Evolutionary conservation across 768 basidiomycete genomes (phyloP).

Genomic region (Trametes cingulata): DNA sequence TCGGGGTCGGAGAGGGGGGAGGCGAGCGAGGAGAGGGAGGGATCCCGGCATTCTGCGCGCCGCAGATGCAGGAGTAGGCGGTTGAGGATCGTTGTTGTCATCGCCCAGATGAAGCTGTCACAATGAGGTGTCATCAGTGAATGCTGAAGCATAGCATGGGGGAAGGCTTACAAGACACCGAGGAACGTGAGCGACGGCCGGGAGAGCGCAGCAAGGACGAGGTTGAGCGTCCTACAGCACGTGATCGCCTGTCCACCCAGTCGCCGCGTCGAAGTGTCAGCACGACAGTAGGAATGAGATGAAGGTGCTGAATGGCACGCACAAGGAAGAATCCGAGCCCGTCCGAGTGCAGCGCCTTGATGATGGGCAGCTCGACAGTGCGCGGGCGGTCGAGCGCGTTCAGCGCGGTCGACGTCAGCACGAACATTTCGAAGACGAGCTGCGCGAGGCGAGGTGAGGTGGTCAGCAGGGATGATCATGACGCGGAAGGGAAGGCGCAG

Average conservation of each 20-base stretch:
- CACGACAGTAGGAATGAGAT: background rate
- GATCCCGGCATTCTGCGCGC: constrained; percentile 28
- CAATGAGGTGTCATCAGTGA: background rate
- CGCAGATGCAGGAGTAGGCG: constrained; percentile 37
- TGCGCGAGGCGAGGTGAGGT: constrained; percentile 8
- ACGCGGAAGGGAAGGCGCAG: too few species aligned
- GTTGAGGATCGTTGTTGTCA: constrained; percentile 36
- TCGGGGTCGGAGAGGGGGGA: background rate
- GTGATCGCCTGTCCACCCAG: constrained; percentile 27
- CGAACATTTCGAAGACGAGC: constrained; percentile 38
- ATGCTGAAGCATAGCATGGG: background rate
- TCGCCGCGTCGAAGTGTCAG: background rate
- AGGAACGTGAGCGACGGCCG: constrained; percentile 31
- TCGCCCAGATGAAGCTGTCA: constrained; percentile 37
- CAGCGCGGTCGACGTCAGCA: constrained; percentile 34
- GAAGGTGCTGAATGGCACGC: constrained; percentile 3
- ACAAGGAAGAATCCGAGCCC: constrained; percentile 40
- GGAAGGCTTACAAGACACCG: constrained; percentile 30
- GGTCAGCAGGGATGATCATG: too few species aligned
- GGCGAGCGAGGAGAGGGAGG: background rate
- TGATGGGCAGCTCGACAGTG: constrained; percentile 27
- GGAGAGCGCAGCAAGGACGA: constrained; percentile 25
- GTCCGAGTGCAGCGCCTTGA: constrained; percentile 35
- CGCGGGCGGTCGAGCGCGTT: constrained; percentile 40
- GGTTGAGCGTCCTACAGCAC: constrained; percentile 30